Evolutionary conservation across 73 alveolate species (phyloP).

Genomic region (Breviolum minutum): DNA sequence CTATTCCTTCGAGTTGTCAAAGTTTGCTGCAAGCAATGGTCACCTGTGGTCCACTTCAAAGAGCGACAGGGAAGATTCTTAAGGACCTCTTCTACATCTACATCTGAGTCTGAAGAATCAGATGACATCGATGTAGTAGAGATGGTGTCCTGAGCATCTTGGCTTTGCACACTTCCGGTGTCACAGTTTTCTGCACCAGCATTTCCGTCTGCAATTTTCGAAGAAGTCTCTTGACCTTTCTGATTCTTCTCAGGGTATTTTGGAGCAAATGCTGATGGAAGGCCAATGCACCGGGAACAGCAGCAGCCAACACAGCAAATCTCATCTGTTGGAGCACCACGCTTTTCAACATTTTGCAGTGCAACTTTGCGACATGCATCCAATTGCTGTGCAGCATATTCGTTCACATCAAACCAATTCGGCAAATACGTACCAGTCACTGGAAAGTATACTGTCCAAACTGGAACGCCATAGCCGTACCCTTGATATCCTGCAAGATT

Average conservation of each 20-base stretch:
- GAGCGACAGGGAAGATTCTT: neutral
- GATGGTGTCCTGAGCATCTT: neutral
- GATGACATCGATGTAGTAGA: conserved; percentile 10
- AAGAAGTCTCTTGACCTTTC: neutral
- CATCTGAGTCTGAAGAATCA: conserved; percentile 5
- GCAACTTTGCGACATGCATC: neutral
- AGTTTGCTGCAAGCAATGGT: neutral
- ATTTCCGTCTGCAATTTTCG: neutral
- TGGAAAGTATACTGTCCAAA: neutral
- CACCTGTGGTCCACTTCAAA: neutral
- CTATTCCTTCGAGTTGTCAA: neutral
- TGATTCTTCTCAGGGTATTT: neutral
- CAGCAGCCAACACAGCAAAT: conserved; percentile 37
- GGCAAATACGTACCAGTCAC: neutral
- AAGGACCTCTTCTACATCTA: neutral
- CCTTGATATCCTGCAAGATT: neutral
- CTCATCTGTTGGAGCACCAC: conserved; percentile 17
- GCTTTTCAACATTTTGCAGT: neutral
- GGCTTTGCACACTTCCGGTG: too few species aligned
- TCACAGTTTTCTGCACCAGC: neutral
- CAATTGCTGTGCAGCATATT: neutral
- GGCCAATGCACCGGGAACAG: conserved; percentile 24
- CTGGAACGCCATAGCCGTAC: neutral
- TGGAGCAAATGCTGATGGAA: neutral
- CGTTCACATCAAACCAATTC: neutral